phyloP scores from a whole-genome alignment of 2,329 filamentous ascomycete genomes.

The Alternaria gaisen region DNA sequence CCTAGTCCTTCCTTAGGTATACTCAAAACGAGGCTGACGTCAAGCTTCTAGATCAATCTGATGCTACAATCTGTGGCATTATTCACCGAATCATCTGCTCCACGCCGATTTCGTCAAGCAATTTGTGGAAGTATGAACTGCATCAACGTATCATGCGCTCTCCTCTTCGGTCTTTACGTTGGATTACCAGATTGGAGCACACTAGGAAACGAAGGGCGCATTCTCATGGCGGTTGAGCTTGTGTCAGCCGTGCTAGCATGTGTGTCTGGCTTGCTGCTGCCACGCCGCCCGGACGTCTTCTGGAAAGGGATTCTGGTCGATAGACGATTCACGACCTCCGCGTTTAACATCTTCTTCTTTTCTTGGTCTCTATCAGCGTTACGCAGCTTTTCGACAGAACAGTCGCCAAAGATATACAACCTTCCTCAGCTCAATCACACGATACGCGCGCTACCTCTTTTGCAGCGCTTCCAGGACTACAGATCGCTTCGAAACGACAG shows the following conservation, averaged over 20 bases:
- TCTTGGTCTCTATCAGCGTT: background rate
- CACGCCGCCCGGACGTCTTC: background rate
- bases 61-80: background rate
- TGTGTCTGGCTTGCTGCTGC: background rate
- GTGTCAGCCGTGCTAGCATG: background rate
- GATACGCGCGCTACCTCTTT: background rate
- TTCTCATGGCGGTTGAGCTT: background rate
- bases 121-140: background rate
- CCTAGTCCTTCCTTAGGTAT: background rate
- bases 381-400: background rate
- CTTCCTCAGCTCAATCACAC: background rate
- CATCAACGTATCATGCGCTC: background rate
- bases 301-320: background rate
- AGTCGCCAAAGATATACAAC: background rate
- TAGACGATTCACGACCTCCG: background rate
- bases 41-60: background rate
- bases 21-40: background rate
- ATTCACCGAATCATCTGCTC: background rate
- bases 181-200: background rate
- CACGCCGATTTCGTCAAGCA: background rate
- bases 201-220: background rate
- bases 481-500: background rate
- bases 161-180: background rate
- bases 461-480: background rate
- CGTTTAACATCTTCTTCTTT: background rate